Evolutionary conservation across 164 flowering plant species (phyloP), one percentile per base, ranked within the genome.

Genomic region (Chimonanthus salicifolius): DNA sequence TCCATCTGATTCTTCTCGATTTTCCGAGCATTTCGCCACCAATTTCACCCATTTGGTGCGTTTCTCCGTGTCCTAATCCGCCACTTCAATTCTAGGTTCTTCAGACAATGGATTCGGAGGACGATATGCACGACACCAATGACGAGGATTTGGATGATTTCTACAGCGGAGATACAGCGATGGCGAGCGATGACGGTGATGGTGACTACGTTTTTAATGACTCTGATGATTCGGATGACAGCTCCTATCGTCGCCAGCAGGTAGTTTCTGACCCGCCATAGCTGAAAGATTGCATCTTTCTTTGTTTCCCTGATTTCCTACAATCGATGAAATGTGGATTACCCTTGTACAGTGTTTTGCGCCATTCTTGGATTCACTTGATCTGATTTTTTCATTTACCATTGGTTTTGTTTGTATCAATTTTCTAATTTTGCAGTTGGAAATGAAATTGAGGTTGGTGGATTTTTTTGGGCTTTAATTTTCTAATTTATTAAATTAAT

Each of bases 41-140:
- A 54, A 4, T 54, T 54, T 54, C 60, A 13, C 60, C 60, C 60
- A 54, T 54, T 54, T 10, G 60, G 60, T 54, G 60, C 60, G 5
- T 10, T 13, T 16, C 15, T 54, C 58, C 4, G 60, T 54, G 60
- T 5, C 60, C 60, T 54, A 54, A 16, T 5, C 13, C 5, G 16
- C 60, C 60, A 0, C 5, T 47, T 13, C 11, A 3, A 16, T 58
- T 47, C 18, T n/a, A 48, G 68, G 49, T 44, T 44, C 45, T 45
- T 48, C 3, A 11, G 69, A 49, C 20, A 44, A 87, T 86, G 87
- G 89, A 83, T 72, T 87, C 89, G 46, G 89, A 87, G 54, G 85
- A 85, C 67, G 90, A 88, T 69, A 85, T 87, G 85, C 88, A 83
- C 73, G 89, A 87, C 18, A 87, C 89, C 10, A 82, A 83, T 75